These are phyloP conservation scores for Podaxis sp. DNA, from an alignment of 768 basidiomycete genomes.

Conservation along the genomic window DNA sequence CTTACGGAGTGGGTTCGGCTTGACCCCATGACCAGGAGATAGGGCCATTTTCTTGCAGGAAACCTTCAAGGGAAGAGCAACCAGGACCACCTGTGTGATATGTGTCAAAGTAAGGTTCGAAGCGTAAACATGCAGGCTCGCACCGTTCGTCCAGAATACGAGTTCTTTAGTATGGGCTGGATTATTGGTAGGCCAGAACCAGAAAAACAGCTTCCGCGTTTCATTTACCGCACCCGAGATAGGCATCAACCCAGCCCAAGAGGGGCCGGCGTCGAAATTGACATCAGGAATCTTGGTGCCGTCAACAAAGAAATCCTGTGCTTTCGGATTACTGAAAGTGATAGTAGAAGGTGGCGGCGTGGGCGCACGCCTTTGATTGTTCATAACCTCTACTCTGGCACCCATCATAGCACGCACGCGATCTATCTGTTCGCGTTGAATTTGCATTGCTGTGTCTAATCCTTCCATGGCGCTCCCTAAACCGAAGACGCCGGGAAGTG, in stretches of 20 bases:
- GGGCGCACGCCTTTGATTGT: constrained; percentile 7
- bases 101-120: constrained; percentile 7
- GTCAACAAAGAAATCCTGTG: constrained; percentile 60
- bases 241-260: constrained; percentile 71
- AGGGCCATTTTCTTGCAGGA: constrained; percentile 77
- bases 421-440: constrained; percentile 43
- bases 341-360: constrained; percentile 30
- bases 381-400: constrained; percentile 13
- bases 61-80: constrained; percentile 68
- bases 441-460: constrained; percentile 37
- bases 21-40: constrained; percentile 62
- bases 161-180: constrained; percentile 67
- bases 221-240: constrained; percentile 59
- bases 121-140: constrained; percentile 32
- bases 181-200: constrained; percentile 79
- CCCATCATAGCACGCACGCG: constrained; percentile 35
- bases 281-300: constrained; percentile 64
- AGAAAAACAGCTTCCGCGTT: constrained; percentile 77
- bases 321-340: constrained; percentile 59
- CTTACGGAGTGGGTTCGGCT: constrained; percentile 48
- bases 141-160: constrained; percentile 63
- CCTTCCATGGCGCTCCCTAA: constrained; percentile 30
- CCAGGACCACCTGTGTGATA: constrained; percentile 77
- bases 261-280: constrained; percentile 69
- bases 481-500: constrained; percentile 13